Percentiles rank a stretch among this genome's conserved stretches.
Conservation (phyloP, 768 basidiomycete genomes). For the Tulasnella sp. region DNA sequence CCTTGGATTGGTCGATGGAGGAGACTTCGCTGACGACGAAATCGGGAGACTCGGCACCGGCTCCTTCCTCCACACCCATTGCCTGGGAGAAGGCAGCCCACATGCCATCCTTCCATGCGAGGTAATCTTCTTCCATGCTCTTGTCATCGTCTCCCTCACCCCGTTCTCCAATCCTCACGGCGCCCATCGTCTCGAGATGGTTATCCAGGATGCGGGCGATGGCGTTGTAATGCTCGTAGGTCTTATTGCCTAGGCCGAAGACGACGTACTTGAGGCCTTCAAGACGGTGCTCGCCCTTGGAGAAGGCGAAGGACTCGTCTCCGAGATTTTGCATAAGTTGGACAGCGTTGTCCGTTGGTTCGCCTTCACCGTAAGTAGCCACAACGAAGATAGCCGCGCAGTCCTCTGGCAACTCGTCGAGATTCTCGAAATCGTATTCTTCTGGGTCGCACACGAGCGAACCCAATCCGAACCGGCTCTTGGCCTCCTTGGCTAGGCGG, state of each 20-base stretch:
- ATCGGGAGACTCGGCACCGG: constrained; percentile 91
- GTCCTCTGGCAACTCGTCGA: constrained; percentile 85
- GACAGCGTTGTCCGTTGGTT: constrained; percentile 97
- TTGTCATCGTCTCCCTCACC: constrained; percentile 99
- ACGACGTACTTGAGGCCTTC: constrained; percentile 89
- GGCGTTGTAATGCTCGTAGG: constrained; percentile 95
- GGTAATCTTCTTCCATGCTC: constrained; percentile 99
- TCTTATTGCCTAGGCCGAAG: constrained; percentile 88
- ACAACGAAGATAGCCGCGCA: constrained; percentile 89
- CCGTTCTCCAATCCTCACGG: constrained; percentile 73
- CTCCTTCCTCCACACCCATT: constrained; percentile 91
- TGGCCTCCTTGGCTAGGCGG: constrained; percentile 95
- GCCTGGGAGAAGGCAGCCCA: constrained; percentile 82
- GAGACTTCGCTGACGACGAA: constrained; percentile 84
- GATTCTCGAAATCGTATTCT: constrained; percentile 96
- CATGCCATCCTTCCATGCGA: constrained; percentile 98
- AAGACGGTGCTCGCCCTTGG: constrained; percentile 68
- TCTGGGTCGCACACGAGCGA: constrained; percentile 98
- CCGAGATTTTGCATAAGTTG: constrained; percentile 88
- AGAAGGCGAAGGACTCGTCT: constrained; percentile 84
- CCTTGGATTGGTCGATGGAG: constrained; percentile 74
- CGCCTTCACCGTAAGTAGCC: constrained; percentile 98
- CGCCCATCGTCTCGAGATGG: constrained; percentile 73
- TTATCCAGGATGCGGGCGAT: constrained; percentile 78
- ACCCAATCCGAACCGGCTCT: constrained; percentile 89